Conservation (phyloP, 352 stramenopile genomes). For the Blastocystis sp. region DNA sequence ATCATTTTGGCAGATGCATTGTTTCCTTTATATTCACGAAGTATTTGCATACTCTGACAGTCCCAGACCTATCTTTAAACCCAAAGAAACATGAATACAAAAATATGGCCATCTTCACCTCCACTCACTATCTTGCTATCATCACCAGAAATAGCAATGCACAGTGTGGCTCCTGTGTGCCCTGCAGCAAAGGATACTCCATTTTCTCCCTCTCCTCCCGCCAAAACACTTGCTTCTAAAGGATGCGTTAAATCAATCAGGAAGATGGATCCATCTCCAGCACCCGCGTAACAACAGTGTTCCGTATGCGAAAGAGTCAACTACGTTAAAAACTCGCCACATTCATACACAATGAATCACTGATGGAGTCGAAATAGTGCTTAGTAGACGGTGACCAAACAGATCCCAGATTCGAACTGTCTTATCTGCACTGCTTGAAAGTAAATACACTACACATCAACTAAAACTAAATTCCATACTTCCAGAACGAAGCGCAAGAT, state of each 20-base stretch:
- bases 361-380: slow-evolving; percentile 10
- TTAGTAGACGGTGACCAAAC: slow-evolving; percentile 12
- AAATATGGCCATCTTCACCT: slow-evolving; percentile 15
- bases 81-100: not conserved
- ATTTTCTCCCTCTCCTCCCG: not conserved
- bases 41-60: not conserved
- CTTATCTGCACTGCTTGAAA: slow-evolving; percentile 35
- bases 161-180: not conserved
- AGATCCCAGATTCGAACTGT: slow-evolving; percentile 52
- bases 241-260: slow-evolving; percentile 8
- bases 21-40: slow-evolving; percentile 29
- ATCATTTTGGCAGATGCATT: slow-evolving; percentile 28
- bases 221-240: slow-evolving; percentile 30
- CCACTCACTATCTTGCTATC: slow-evolving; percentile 7
- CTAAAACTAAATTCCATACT: not conserved
- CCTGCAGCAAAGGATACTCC: not conserved
- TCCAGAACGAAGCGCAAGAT: slow-evolving; percentile 11
- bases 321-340: not conserved
- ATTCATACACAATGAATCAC: slow-evolving; percentile 7
- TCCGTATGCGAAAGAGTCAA: not conserved
- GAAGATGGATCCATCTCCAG: not conserved
- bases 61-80: slow-evolving; percentile 9
- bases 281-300: slow-evolving; percentile 14
- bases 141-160: slow-evolving; percentile 5
- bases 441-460: slow-evolving; percentile 35